A percentile compares a stretch with the other conserved stretches of the same genome.
Evolutionary conservation across 139 green algal genomes (phyloP).

Genomic region (Zygnema cylindricum): DNA sequence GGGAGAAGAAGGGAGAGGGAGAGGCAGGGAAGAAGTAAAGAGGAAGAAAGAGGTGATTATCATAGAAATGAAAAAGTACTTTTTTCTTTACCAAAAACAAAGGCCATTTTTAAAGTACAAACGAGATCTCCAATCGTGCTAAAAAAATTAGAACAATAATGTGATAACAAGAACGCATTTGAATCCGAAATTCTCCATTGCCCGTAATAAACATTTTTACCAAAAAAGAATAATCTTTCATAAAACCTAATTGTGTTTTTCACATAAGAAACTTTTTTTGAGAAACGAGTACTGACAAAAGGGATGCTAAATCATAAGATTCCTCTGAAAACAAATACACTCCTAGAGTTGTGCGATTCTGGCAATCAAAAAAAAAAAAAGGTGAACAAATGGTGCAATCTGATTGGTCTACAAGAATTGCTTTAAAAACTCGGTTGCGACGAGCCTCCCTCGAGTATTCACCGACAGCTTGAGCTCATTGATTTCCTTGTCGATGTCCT

Average conservation of each 20-base stretch:
- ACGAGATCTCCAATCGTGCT: neutral
- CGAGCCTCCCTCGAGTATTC: constrained; percentile 60
- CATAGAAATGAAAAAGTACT: neutral
- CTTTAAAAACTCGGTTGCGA: constrained; percentile 65
- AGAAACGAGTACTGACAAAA: no score
- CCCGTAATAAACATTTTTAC: neutral
- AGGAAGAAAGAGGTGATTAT: neutral
- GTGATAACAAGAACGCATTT: no score
- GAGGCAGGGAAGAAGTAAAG: neutral
- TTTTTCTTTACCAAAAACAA: neutral
- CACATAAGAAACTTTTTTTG: neutral
- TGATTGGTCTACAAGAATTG: constrained; percentile 50
- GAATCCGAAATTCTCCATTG: no score
- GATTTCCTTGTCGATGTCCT: constrained; percentile 71
- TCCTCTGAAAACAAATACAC: neutral
- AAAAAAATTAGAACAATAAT: neutral
- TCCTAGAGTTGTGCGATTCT: neutral
- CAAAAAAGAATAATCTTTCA: neutral
- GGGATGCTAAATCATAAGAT: neutral
- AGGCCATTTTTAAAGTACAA: neutral
- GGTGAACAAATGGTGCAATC: neutral
- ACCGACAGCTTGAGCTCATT: constrained; percentile 74
- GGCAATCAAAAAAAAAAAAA: neutral
- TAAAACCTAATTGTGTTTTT: neutral
- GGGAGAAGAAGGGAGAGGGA: neutral